phyloP scores from a whole-genome alignment of 164 flowering plant genomes.

The Magnolia kwangsiensis region DNA sequence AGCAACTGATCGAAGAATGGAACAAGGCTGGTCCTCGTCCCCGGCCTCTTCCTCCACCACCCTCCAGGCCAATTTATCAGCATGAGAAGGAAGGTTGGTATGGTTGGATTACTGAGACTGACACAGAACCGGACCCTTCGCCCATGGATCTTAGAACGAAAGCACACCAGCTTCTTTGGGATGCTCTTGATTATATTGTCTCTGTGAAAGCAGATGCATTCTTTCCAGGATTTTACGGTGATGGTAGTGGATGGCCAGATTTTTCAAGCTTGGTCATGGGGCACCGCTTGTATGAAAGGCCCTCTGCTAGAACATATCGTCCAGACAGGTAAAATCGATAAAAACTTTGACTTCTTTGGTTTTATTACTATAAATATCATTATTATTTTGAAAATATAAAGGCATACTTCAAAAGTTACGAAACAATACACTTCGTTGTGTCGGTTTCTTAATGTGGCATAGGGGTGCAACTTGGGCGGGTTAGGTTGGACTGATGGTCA shows the following conservation, averaged over 20 bases:
- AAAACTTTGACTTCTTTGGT: no score
- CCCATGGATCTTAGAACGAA: conserved; percentile 57
- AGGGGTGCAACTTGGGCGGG: no score
- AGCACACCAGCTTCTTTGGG: conserved; percentile 90
- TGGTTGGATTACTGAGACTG: conserved; percentile 85
- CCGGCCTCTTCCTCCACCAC: conserved; percentile 99
- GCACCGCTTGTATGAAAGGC: conserved; percentile 72
- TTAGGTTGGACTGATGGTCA: no score
- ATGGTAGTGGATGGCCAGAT: conserved; percentile 87
- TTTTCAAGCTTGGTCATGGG: conserved; percentile 96
- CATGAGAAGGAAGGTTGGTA: conserved; percentile 99
- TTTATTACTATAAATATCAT: background rate
- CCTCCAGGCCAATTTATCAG: conserved; percentile 77
- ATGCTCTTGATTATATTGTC: conserved; percentile 92
- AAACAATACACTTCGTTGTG: no score
- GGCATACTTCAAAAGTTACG: background rate
- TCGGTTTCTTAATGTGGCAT: no score
- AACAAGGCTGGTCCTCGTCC: conserved; percentile 93
- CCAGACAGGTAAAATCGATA: conserved; percentile 76
- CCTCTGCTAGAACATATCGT: conserved; percentile 81
- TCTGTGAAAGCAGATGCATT: conserved; percentile 95
- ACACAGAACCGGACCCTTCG: conserved; percentile 81
- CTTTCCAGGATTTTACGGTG: conserved; percentile 88
- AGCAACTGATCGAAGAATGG: conserved; percentile 76
- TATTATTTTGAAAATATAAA: background rate